A percentile compares a stretch with the other conserved stretches of the same genome.
These are phyloP conservation scores for Brasenia schreberi DNA, from an alignment of 164 flowering plant species.

Conservation along the genomic window DNA sequence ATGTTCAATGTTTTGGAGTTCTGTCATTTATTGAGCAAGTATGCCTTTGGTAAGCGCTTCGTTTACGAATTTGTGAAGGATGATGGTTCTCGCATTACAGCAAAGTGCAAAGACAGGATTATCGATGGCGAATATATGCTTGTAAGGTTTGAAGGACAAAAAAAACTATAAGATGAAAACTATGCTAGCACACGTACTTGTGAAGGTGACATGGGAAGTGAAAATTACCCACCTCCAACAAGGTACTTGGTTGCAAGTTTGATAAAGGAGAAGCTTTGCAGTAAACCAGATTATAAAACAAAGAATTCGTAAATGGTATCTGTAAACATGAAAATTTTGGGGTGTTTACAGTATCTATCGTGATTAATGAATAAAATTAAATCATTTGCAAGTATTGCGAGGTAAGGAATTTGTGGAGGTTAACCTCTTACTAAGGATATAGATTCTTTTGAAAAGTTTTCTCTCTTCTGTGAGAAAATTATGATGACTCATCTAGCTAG, in stretches of 20 bases:
- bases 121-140: constrained; percentile 71
- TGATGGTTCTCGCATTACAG: constrained; percentile 61
- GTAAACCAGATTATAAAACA: constrained; percentile 24
- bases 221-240: constrained; percentile 41
- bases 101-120: constrained; percentile 55
- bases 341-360: too few species aligned
- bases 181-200: constrained; percentile 52
- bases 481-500: constrained; percentile 72
- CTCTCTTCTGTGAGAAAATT: constrained; percentile 57
- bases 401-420: constrained; percentile 66
- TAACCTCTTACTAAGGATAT: constrained; percentile 61
- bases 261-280: constrained; percentile 10
- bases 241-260: constrained; percentile 65
- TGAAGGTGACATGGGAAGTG: constrained; percentile 43
- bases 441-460: constrained; percentile 53
- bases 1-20: constrained; percentile 46
- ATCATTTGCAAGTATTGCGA: constrained; percentile 76
- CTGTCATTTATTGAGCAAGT: constrained; percentile 52
- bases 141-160: constrained; percentile 57
- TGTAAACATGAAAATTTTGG: too few species aligned
- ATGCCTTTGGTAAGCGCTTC: constrained; percentile 63
- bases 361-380: constrained; percentile 53
- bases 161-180: constrained; percentile 51
- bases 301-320: constrained; percentile 63
- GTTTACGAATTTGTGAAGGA: constrained; percentile 54